Conservation (phyloP, 257 asterid species). For the Jaltomata sinuosa region DNA sequence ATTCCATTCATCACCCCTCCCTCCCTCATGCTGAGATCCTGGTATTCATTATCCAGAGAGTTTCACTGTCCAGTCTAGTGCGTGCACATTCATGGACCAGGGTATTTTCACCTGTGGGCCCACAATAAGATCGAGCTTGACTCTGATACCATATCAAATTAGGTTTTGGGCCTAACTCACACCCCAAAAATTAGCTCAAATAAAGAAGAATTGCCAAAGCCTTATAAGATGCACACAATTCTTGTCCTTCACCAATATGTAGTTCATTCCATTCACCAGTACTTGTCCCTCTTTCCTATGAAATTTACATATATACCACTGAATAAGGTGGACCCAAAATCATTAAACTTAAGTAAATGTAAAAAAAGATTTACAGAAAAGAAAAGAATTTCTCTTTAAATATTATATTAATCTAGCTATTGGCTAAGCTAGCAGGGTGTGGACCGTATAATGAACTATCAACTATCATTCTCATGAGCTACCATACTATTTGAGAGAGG, state of each 20-base stretch:
- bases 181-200: no score
- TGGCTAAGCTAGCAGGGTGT: neutral
- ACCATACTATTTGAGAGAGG: neutral
- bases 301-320: neutral
- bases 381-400: neutral
- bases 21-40: no score
- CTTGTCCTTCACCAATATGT: neutral
- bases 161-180: neutral
- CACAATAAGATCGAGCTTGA: neutral
- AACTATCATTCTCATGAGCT: neutral
- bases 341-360: neutral
- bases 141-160: no score
- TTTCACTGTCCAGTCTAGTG: no score
- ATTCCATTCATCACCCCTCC: no score
- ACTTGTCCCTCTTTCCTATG: neutral
- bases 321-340: neutral
- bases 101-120: no score
- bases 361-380: neutral
- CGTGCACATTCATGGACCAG: neutral
- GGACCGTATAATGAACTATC: neutral
- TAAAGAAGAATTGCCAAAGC: no score
- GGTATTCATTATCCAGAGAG: no score
- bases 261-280: no score
- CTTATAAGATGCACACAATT: neutral
- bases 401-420: neutral